Base-by-base conservation (phyloP, 2,329 filamentous ascomycete species). In the Curvularia lunata region DNA sequence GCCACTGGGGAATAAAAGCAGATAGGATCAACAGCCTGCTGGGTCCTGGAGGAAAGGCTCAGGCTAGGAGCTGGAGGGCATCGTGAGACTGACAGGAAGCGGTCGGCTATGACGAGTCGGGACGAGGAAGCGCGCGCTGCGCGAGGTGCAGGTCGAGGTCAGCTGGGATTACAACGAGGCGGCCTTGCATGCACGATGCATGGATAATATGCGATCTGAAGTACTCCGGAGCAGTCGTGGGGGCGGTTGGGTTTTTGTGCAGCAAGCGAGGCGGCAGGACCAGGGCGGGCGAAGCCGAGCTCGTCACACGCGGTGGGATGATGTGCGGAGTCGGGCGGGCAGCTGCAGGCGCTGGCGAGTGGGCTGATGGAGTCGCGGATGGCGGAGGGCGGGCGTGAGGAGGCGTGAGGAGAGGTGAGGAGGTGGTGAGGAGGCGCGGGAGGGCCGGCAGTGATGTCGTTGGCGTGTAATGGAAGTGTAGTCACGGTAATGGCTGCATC, bases 111-210 rank as follows among this genome's bases (percentile, higher is more conserved):
- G 57, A 63, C 61, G 61, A 56, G 60, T 64, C 55, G 60, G 66
- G 64, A 62, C 62, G 59, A 59, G 62, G 65, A 69, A 67, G 70
- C 69, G 72, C 71, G 68, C 69, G 68, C 69, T 70, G 69, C 64
- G 68, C 67, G 68, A 66, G 58, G 58, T 58, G 63, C 57, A 66
- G 54, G 51, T 56, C 60, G 66, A 60, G 66, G 67, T 70, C 67
- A 70, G 67, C 66, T 70, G 67, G 58, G 57, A 58, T 58, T 55
- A 55, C 47, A 41, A 47, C 52, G 54, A 50, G 56, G 43, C 58
- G 47, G 55, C 59, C 59, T 46, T 61, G 61, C 64, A 64, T 63
- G 65, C 63, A 62, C 52, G 54, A 38, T 50, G 64, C 62, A 59
- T 58, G 59, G 56, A 55, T 58, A 55, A 54, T 59, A 60, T 61